Evolutionary conservation across 73 alveolate genomes (phyloP).

Genomic region (Tetrahymena elliotti): DNA sequence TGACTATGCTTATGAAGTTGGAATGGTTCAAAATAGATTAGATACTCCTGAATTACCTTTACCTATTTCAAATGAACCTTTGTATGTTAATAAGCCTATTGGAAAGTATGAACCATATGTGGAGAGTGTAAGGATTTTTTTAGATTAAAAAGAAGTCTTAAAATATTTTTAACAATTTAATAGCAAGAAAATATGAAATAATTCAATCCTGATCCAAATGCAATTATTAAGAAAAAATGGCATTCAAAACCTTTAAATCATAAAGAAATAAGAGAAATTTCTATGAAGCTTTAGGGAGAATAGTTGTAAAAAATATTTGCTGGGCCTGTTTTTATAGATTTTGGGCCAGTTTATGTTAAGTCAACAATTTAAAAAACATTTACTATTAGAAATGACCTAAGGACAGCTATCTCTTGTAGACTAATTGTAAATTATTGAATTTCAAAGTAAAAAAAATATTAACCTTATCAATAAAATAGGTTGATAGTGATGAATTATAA

Average conservation of each 20-base stretch:
- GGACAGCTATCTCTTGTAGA: conserved; percentile 82
- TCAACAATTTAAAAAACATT: conserved; percentile 77
- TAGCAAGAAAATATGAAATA: conserved; percentile 24
- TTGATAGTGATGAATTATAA: conserved; percentile 63
- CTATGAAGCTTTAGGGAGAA: conserved; percentile 78
- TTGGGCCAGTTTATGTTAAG: conserved; percentile 84
- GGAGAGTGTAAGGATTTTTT: not conserved
- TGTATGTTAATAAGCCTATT: conserved; percentile 89
- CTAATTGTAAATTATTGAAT: conserved; percentile 42
- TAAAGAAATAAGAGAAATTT: conserved; percentile 89
- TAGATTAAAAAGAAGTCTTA: not conserved
- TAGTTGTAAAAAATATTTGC: conserved; percentile 81
- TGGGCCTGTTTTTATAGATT: conserved; percentile 78
- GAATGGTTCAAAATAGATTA: conserved; percentile 47
- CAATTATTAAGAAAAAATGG: conserved; percentile 54
- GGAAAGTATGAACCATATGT: conserved; percentile 82
- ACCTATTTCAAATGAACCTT: conserved; percentile 73
- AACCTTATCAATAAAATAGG: not conserved
- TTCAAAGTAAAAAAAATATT: not conserved
- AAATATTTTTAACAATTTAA: not conserved
- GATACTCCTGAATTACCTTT: conserved; percentile 62
- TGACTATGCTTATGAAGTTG: conserved; percentile 43
- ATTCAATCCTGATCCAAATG: conserved; percentile 46
- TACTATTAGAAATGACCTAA: conserved; percentile 79
- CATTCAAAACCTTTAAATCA: conserved; percentile 83